These are phyloP conservation scores for Diplodia seriata DNA, from an alignment of 2,329 filamentous ascomycete genomes.

Conservation along the genomic window DNA sequence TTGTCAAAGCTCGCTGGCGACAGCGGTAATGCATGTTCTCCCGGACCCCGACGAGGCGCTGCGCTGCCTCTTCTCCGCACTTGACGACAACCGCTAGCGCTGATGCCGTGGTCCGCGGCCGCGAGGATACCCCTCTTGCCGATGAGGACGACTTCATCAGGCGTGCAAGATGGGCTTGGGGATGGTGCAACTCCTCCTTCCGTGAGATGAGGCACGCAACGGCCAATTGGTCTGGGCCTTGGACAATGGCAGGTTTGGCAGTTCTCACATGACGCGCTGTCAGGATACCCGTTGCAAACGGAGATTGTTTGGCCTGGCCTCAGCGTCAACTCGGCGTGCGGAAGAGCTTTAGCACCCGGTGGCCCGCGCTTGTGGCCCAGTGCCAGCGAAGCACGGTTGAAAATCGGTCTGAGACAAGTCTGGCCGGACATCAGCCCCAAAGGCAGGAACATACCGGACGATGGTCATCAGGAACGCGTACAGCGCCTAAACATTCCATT, in stretches of 20 bases:
- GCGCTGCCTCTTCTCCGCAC: constrained; percentile 25
- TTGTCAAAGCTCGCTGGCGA: constrained; percentile 9
- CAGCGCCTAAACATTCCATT: constrained; percentile 9
- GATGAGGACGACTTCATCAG: background rate
- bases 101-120: background rate
- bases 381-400: constrained; percentile 22
- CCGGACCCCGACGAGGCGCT: constrained; percentile 1
- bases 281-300: constrained; percentile 25
- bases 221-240: constrained; percentile 12
- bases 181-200: background rate
- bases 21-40: background rate
- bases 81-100: constrained; percentile 11
- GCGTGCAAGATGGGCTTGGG: background rate
- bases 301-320: constrained; percentile 26
- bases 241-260: background rate
- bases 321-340: constrained; percentile 11
- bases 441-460: constrained; percentile 12
- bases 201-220: constrained; percentile 5
- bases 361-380: constrained; percentile 18
- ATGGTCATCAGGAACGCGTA: constrained; percentile 9
- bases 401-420: constrained; percentile 25
- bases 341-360: constrained; percentile 14
- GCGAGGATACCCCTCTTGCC: background rate
- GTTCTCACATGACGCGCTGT: constrained; percentile 21
- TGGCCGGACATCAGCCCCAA: constrained; percentile 12